phyloP scores from a whole-genome alignment of 257 asterid genomes.

The Solanum corneliomulleri region DNA sequence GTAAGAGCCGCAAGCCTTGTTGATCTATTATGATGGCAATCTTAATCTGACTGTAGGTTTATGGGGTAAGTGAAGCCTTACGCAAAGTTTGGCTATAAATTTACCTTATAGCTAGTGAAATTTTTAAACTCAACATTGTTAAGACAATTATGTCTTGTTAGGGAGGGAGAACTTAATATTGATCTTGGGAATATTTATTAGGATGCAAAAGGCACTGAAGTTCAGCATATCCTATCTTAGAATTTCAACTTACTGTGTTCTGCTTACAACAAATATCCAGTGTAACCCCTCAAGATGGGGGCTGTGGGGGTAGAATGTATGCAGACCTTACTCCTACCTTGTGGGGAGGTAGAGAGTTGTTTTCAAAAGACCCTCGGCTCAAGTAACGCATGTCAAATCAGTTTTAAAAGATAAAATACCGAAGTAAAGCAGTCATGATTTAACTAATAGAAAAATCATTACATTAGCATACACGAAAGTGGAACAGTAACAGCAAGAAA shows the following conservation, averaged over 20 bases:
- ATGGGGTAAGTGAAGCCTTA: neutral
- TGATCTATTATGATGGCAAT: neutral
- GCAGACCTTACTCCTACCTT: neutral
- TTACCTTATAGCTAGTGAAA: neutral
- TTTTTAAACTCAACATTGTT: neutral
- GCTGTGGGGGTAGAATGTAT: neutral
- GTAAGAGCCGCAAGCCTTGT: conserved; percentile 22
- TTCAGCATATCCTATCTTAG: neutral
- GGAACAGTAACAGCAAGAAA: neutral
- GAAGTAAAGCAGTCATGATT: neutral
- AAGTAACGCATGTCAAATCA: neutral
- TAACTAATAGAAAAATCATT: neutral
- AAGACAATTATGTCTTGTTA: neutral
- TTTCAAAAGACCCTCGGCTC: neutral
- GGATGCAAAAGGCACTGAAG: neutral
- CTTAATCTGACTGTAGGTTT: neutral
- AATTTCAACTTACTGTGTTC: neutral
- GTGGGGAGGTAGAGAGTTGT: neutral
- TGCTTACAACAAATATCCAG: neutral
- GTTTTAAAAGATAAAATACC: neutral
- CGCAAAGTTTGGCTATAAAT: neutral
- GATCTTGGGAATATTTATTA: neutral
- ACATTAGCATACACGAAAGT: neutral
- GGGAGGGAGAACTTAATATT: neutral
- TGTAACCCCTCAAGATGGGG: neutral